These are phyloP conservation scores for Cutaneotrichosporon dermatis DNA, from an alignment of 1,284 basidiomycete genomes.

Conservation along the genomic window DNA sequence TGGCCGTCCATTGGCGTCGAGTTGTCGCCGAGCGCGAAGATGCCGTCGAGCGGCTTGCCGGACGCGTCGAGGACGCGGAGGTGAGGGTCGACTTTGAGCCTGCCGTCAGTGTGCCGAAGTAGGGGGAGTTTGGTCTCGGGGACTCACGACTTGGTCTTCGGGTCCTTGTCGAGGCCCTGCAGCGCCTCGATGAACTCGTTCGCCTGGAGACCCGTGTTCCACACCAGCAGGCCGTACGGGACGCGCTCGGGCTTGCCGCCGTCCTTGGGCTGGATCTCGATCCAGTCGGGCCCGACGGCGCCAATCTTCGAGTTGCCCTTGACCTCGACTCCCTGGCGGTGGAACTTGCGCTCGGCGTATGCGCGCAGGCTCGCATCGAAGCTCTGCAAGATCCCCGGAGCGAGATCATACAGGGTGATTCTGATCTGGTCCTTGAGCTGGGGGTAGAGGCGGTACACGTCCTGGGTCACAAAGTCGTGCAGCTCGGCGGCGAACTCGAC, in stretches of 20 bases:
- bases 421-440: constrained; percentile 59
- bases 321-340: constrained; percentile 70
- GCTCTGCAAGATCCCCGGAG: constrained; percentile 69
- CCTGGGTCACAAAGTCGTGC: constrained; percentile 56
- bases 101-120: constrained; percentile 23
- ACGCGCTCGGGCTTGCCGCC: constrained; percentile 50
- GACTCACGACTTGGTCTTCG: constrained; percentile 58
- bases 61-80: constrained; percentile 59
- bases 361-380: constrained; percentile 63
- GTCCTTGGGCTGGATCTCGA: constrained; percentile 31
- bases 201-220: constrained; percentile 76
- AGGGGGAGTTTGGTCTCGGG: neutral
- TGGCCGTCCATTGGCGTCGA: constrained; percentile 58
- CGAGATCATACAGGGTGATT: constrained; percentile 76
- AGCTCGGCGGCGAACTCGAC: constrained; percentile 82
- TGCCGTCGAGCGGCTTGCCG: constrained; percentile 61
- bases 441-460: constrained; percentile 56
- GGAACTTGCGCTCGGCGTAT: constrained; percentile 68
- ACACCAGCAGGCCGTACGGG: constrained; percentile 74
- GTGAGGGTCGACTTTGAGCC: constrained; percentile 60
- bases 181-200: constrained; percentile 69
- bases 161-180: constrained; percentile 59
- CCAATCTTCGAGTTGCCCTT: constrained; percentile 74
- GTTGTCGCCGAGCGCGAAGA: constrained; percentile 80
- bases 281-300: constrained; percentile 60